These are phyloP conservation scores for Pseudogymnoascus sp. DNA, from an alignment of 2,329 filamentous ascomycete species.

Conservation along the genomic window DNA sequence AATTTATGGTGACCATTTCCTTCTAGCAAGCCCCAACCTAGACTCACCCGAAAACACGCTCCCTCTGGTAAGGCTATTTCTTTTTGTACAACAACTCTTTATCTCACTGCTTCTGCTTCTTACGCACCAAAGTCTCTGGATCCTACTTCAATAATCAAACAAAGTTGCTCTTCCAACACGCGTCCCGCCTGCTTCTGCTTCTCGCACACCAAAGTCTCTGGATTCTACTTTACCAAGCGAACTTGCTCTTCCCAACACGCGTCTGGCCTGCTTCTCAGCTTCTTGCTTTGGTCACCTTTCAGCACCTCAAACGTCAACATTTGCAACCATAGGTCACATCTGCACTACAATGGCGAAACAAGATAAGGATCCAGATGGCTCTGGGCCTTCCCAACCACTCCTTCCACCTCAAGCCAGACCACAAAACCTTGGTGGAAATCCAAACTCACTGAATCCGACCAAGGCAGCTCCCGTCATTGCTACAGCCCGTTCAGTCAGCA, in stretches of 20 bases:
- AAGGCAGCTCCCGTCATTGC: background rate
- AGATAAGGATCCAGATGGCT: background rate
- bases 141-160: no score
- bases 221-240: no score
- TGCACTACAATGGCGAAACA: background rate
- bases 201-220: background rate
- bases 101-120: background rate
- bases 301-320: background rate
- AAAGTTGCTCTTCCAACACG: background rate
- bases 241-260: background rate
- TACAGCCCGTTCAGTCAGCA: background rate
- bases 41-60: background rate
- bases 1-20: background rate
- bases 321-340: background rate
- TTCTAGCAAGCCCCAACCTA: background rate
- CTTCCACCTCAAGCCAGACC: background rate
- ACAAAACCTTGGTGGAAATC: background rate
- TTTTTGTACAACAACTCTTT: background rate
- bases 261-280: background rate
- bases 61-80: background rate
- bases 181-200: background rate
- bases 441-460: background rate
- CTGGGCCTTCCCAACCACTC: background rate
- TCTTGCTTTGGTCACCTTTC: background rate
- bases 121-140: background rate